Conservation (phyloP, 352 stramenopile species). For the Phytophthora sp. region DNA sequence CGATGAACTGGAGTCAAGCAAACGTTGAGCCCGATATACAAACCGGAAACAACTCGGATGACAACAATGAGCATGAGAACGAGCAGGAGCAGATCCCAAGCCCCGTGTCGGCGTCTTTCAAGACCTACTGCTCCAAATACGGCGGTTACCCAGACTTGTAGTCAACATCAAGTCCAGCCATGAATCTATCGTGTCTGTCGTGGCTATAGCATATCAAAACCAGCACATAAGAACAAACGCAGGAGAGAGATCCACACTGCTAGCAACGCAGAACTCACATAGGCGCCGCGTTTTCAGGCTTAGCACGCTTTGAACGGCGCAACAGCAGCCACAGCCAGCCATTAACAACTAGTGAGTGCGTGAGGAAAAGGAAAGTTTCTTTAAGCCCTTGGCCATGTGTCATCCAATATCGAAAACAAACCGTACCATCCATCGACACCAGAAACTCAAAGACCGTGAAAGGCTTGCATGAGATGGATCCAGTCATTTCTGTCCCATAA, state of each 20-base stretch:
- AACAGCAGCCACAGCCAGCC: conserved; percentile 12
- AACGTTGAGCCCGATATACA: conserved; percentile 27
- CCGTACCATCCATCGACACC: conserved; percentile 25
- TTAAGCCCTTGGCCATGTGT: conserved; percentile 33
- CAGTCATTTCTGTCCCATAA: conserved; percentile 3
- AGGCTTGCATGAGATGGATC: conserved; percentile 9
- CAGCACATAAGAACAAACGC: conserved; percentile 34
- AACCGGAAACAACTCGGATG: conserved; percentile 19
- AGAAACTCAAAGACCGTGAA: neutral
- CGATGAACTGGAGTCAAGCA: conserved; percentile 53
- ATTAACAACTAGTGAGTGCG: conserved; percentile 36
- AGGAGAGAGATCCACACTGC: neutral
- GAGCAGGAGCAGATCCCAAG: conserved; percentile 33
- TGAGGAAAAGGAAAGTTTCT: conserved; percentile 45
- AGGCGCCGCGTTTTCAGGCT: conserved; percentile 14
- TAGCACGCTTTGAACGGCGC: conserved; percentile 13
- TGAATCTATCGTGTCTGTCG: conserved; percentile 3
- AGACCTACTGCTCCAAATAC: conserved; percentile 88
- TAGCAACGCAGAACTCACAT: conserved; percentile 37
- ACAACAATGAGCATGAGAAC: conserved; percentile 22
- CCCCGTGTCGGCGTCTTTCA: conserved; percentile 57
- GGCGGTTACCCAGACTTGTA: conserved; percentile 75
- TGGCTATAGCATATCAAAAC: conserved; percentile 30
- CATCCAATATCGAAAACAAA: conserved; percentile 32
- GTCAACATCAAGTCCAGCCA: neutral